Evolutionary conservation across 164 flowering plant species (phyloP).

Genomic region (Vitis rupestris): DNA sequence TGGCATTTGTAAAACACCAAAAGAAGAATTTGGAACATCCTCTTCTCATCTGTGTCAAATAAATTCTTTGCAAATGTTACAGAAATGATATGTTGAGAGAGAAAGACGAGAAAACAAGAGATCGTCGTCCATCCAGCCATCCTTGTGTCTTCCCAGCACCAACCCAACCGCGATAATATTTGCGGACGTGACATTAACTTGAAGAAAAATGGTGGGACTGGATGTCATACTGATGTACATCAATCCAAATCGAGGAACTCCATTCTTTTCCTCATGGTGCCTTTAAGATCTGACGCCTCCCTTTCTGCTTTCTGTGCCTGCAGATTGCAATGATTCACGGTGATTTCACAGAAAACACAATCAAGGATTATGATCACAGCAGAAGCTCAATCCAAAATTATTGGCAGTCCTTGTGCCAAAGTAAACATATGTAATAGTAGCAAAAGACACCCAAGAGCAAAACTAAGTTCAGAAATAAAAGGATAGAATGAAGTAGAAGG

Average conservation of each 20-base stretch:
- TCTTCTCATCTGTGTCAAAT: background rate
- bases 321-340: background rate
- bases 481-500: too few relatives aligned
- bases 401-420: background rate
- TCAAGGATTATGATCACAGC: background rate
- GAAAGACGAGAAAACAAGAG: background rate
- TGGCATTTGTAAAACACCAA: background rate
- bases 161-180: slow-evolving; percentile 36
- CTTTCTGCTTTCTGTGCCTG: slow-evolving; percentile 92
- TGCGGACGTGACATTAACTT: slow-evolving; percentile 23
- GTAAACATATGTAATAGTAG: background rate
- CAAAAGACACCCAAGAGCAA: background rate
- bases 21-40: background rate
- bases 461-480: too few relatives aligned
- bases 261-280: slow-evolving; percentile 95
- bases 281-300: slow-evolving; percentile 89
- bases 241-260: slow-evolving; percentile 92
- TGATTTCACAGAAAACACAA: background rate
- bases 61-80: slow-evolving; percentile 6
- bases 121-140: background rate
- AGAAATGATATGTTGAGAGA: slow-evolving; percentile 1
- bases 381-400: background rate
- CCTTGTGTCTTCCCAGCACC: slow-evolving; percentile 5
- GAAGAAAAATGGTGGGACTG: slow-evolving; percentile 6
- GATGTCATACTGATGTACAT: slow-evolving; percentile 9